Conservation (phyloP, 1,284 basidiomycete species). For the Sphaerobolus stellatus region DNA sequence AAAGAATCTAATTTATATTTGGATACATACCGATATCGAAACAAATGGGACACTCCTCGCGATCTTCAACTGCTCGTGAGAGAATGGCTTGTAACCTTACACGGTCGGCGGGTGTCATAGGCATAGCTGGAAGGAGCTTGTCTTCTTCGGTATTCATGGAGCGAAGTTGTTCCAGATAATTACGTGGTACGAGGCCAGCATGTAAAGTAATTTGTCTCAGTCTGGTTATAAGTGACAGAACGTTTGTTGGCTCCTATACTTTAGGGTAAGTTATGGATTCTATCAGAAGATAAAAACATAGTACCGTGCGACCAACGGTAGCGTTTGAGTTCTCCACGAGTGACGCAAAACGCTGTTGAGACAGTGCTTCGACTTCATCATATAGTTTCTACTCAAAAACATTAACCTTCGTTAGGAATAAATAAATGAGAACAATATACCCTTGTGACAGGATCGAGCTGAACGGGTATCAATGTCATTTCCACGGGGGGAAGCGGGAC, state of each 20-base stretch:
- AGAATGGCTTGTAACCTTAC: slow-evolving; percentile 62
- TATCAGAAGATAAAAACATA: background rate
- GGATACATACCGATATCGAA: slow-evolving; percentile 48
- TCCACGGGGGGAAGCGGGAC: slow-evolving; percentile 79
- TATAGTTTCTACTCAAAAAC: slow-evolving; percentile 63
- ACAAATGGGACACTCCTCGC: slow-evolving; percentile 83
- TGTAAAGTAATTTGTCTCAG: slow-evolving; percentile 85
- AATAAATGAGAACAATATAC: slow-evolving; percentile 35
- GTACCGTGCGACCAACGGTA: slow-evolving; percentile 18
- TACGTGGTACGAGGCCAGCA: slow-evolving; percentile 70
- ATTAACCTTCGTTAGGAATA: background rate
- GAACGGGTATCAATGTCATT: slow-evolving; percentile 69
- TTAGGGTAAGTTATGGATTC: slow-evolving; percentile 5
- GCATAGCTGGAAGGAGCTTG: slow-evolving; percentile 27
- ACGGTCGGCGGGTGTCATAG: slow-evolving; percentile 51
- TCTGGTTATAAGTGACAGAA: slow-evolving; percentile 81
- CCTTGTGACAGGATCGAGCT: slow-evolving; percentile 65
- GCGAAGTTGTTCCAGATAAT: slow-evolving; percentile 72
- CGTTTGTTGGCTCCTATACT: slow-evolving; percentile 62
- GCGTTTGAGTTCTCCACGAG: slow-evolving; percentile 42
- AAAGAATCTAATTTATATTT: background rate
- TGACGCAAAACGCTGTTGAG: slow-evolving; percentile 59
- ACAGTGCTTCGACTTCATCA: slow-evolving; percentile 68
- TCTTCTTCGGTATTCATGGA: slow-evolving; percentile 35
- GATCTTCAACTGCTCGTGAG: slow-evolving; percentile 72